A percentile compares a stretch with the other conserved stretches of the same genome.
These are phyloP conservation scores for Geosmithia morbida DNA, from an alignment of 2,329 filamentous ascomycete genomes.

Conservation along the genomic window DNA sequence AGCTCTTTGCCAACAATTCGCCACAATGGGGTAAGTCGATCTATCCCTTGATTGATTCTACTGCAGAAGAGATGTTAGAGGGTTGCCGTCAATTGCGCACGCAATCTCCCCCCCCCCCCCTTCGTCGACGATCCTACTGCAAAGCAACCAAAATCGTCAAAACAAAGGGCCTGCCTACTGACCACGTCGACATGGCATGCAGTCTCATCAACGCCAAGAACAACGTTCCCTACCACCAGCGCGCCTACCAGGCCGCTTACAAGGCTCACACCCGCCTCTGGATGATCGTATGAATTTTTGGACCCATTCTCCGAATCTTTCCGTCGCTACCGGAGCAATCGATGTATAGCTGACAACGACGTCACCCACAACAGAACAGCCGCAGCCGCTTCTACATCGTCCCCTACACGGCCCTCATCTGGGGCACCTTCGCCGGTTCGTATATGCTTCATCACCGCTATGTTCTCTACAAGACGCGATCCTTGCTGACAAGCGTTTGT, in stretches of 20 bases:
- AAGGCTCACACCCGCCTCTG: conserved; percentile 55
- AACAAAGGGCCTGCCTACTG: background rate
- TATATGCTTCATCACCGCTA: conserved; percentile 6
- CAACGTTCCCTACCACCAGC: conserved; percentile 62
- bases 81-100: background rate
- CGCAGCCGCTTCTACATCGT: conserved; percentile 51
- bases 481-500: conserved; percentile 7
- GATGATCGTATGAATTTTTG: conserved; percentile 50
- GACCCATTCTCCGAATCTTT: conserved; percentile 4
- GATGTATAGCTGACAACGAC: conserved; percentile 1
- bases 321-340: conserved; percentile 17
- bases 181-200: conserved; percentile 3
- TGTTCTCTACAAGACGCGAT: background rate
- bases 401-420: conserved; percentile 54
- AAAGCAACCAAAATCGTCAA: background rate
- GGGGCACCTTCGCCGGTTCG: conserved; percentile 48
- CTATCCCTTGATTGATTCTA: background rate
- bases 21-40: conserved; percentile 25
- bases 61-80: background rate
- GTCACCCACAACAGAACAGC: conserved; percentile 32
- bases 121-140: background rate
- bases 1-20: conserved; percentile 8
- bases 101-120: background rate
- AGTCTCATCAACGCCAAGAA: conserved; percentile 59
- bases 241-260: conserved; percentile 60